Evolutionary conservation across 768 basidiomycete species (phyloP).

Genomic region (Boletus coccyginus): DNA sequence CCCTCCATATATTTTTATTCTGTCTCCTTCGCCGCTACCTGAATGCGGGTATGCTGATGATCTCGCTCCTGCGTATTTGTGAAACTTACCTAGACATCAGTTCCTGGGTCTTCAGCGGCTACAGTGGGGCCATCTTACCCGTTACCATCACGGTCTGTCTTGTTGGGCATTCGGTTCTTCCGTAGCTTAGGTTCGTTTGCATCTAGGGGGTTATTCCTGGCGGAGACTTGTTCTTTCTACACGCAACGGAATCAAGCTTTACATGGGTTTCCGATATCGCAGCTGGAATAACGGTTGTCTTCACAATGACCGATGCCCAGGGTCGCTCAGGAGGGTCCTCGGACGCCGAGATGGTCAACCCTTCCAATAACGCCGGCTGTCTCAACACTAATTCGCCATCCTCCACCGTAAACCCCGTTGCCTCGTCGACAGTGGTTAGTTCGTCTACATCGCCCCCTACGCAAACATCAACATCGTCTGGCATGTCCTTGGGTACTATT

Average conservation of each 20-base stretch:
- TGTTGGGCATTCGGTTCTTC: not conserved
- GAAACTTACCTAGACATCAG: slow-evolving; percentile 29
- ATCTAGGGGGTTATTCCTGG: slow-evolving; percentile 60
- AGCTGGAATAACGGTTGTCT: slow-evolving; percentile 57
- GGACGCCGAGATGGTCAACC: slow-evolving; percentile 46
- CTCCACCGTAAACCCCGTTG: slow-evolving; percentile 37
- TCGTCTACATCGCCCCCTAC: slow-evolving; percentile 20
- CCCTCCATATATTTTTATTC: slow-evolving; percentile 45
- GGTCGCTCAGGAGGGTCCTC: slow-evolving; percentile 59
- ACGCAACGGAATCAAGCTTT: slow-evolving; percentile 33
- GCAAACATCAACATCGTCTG: slow-evolving; percentile 17
- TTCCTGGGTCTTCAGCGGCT: slow-evolving; percentile 46
- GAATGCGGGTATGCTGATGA: slow-evolving; percentile 52
- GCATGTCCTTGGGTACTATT: slow-evolving; percentile 44
- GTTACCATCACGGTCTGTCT: slow-evolving; percentile 50
- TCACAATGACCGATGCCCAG: slow-evolving; percentile 50
- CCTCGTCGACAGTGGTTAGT: slow-evolving; percentile 21
- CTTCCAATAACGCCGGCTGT: slow-evolving; percentile 49
- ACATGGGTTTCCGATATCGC: slow-evolving; percentile 58
- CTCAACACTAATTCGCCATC: slow-evolving; percentile 52
- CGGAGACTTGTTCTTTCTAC: slow-evolving; percentile 49
- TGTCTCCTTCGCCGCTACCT: slow-evolving; percentile 48
- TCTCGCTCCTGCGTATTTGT: not conserved
- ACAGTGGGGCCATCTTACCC: slow-evolving; percentile 46
- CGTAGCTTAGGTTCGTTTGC: not conserved